Evolutionary conservation across 805 yeast species (phyloP).

Genomic region (Candida xiaguanensis): DNA sequence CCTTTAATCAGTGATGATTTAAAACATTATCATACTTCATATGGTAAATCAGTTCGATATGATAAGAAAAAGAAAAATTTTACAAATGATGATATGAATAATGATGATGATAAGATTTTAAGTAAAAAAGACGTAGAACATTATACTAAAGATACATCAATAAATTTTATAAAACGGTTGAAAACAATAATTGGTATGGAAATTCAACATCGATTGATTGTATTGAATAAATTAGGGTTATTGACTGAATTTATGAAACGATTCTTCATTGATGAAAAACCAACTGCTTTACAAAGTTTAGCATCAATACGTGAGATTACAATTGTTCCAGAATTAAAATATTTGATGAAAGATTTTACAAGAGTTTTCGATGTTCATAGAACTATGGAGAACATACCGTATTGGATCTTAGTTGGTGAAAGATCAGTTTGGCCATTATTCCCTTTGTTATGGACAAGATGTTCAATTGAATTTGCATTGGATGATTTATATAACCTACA

Average conservation of each 20-base stretch:
- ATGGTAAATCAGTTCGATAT: conserved; percentile 25
- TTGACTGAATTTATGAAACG: conserved; percentile 68
- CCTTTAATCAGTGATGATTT: conserved; percentile 83
- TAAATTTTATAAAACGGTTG: conserved; percentile 28
- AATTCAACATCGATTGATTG: conserved; percentile 76
- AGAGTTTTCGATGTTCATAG: conserved; percentile 75
- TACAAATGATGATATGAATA: conserved; percentile 22
- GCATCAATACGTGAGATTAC: conserved; percentile 68
- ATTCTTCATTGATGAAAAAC: conserved; percentile 80
- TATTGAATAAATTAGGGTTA: conserved; percentile 74
- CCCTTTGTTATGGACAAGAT: conserved; percentile 80
- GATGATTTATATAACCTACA: conserved; percentile 64
- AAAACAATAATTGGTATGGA: conserved; percentile 69
- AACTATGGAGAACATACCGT: conserved; percentile 68
- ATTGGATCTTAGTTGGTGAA: conserved; percentile 91
- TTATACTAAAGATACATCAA: conserved; percentile 30
- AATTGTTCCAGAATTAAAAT: conserved; percentile 80
- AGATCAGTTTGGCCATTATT: conserved; percentile 89
- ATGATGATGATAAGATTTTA: conserved; percentile 17
- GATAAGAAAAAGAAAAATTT: conserved; percentile 11
- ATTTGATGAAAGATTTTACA: conserved; percentile 66
- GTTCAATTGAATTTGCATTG: conserved; percentile 83
- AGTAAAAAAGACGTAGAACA: conserved; percentile 17
- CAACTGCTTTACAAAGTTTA: conserved; percentile 65
- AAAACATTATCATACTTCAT: conserved; percentile 54